Base-by-base conservation (phyloP, 2,329 filamentous ascomycete genomes). In the Teratosphaeria nubilosa region DNA sequence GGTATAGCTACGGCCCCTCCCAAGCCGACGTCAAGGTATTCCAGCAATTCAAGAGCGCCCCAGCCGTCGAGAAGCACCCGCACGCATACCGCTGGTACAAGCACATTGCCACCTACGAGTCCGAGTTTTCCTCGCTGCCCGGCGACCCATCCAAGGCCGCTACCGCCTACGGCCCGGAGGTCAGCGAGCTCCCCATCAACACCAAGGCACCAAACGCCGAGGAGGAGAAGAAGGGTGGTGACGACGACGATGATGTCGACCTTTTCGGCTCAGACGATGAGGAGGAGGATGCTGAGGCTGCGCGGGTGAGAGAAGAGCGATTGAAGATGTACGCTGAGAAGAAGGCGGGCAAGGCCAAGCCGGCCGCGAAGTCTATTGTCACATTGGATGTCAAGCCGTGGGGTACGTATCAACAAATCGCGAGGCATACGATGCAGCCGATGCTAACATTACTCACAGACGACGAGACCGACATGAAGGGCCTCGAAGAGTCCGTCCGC, bases 41-140 rank as follows among this genome's bases (percentile, higher is more conserved):
- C 88, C 95, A 97, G 85, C 88, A 88, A 72, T 77, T 96, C 75
- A 86, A 82, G 72, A 78, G 81, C 68, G 77, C 84, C 61, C 94
- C 94, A 69, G 85, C 87, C 68, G 83, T 87, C 71, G 81, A 82
- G 76, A 95, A 95, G 82, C 96, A 88, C 86, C 91, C 92, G 72
- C 82, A 96, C 80, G 91, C 88, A 73, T 90, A 90, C 74, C 88
- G 94, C 77, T 99, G 94, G 94, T 96, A 96, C 86, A 96, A 95
- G 85, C 92, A 99, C 85, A 90, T 96, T 74, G 85, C 88, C 76
- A 88, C 88, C 69, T 96, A 89, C 81, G 86, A 95, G 83, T 82
- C 87, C 68, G 92, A 97, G 78, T 97, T 97, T 81, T 82, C 87
- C 71, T 88, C 86, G 65, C 88, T 99, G 56, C 84, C 90, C 60